Evolutionary conservation across 2,329 filamentous ascomycete species (phyloP), one percentile per base, ranked within the genome.

Genomic region (Macrophomina tecta): DNA sequence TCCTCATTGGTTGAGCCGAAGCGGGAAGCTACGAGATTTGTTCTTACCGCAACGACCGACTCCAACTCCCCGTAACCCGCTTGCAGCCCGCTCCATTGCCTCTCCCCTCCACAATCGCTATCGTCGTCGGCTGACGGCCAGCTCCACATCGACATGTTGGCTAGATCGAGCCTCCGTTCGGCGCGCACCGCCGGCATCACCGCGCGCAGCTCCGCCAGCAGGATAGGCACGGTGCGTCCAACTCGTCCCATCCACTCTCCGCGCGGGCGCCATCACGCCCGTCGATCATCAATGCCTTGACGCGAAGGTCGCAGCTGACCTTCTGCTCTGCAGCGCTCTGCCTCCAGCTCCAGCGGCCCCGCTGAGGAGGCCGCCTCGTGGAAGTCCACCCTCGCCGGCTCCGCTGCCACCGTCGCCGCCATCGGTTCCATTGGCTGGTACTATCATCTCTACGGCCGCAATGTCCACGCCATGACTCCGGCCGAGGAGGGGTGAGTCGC

Each of bases 371-470:
- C 90, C 78, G 90, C 92, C 76, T 86, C 91, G 75, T 90, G 91
- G 82, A 90, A 90, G 82, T 86, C 95, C 81, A 97, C 94, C 83
- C 86, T 94, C 76, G 91, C 94, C 79, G 93, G 92, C 78, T 88
- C 89, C 76, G 92, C 91, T 78, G 94, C 95, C 74, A 97, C 93
- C 74, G 89, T 91, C 75, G 87, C 93, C 78, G 93, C 94, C 75
- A 85, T 92, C 82, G 94, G 93, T 76, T 94, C 94, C 73, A 89
- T 94, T 77, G 94, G 92, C 75, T 98, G 94, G 93, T 98, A 97
- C 85, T 97, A 94, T 82, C 93, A 97, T 83, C 90, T 97, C 75
- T 98, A 97, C 82, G 95, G 94, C 77, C 89, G 92, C 75, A 89
- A 91, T 75, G 91, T 92, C 70, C 88, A 93, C 82, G 95, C 95